Evolutionary conservation across 331 rosid species (phyloP).

Genomic region (Telfairia occidentalis): DNA sequence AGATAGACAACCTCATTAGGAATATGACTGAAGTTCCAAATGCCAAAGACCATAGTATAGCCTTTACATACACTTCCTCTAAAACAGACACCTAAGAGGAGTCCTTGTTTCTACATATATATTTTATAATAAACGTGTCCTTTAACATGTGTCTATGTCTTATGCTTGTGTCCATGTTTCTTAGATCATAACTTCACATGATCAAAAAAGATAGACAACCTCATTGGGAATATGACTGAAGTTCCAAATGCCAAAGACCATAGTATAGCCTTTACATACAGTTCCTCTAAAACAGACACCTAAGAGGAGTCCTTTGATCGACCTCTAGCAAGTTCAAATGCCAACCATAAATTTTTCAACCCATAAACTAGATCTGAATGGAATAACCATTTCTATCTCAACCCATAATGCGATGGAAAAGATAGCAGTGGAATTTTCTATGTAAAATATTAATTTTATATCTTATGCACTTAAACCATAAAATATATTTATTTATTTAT

Average conservation of each 20-base stretch:
- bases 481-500: background rate
- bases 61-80: background rate
- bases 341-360: background rate
- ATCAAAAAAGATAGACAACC: slow-evolving; percentile 1
- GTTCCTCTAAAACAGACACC: background rate
- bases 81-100: background rate
- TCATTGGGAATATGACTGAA: background rate
- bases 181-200: too few relatives aligned
- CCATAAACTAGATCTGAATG: background rate
- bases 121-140: too few relatives aligned
- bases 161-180: too few relatives aligned
- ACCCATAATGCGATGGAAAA: background rate
- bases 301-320: background rate
- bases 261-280: background rate
- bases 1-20: background rate
- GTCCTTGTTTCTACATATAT: too few relatives aligned
- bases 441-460: background rate
- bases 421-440: background rate
- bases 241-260: background rate
- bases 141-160: too few relatives aligned
- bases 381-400: background rate
- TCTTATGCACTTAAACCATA: background rate
- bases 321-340: background rate
- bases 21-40: background rate
- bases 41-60: background rate